Evolutionary conservation across 2,329 filamentous ascomycete species (phyloP), one percentile per base, ranked within the genome.

Genomic region (Talaromyces amestolkiae): DNA sequence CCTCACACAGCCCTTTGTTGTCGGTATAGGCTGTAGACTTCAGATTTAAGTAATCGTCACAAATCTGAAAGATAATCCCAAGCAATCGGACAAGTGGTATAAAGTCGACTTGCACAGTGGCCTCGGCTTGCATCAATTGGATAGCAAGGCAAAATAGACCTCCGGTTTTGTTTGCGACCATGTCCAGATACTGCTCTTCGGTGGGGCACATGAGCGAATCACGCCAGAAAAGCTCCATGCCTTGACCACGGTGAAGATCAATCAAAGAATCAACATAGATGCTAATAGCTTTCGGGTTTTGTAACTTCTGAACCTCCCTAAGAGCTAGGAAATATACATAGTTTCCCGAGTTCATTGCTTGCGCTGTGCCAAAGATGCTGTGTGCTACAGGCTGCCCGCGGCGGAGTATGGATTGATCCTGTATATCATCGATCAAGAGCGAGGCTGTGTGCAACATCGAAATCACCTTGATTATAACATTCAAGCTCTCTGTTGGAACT

Each of bases 271-370:
- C 35, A 39, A 65, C 37, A 67, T 77, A 78, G 11, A 80, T 75
- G 15, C 73, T 68, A 39, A 76, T 74, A 13, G 75, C 77, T 41
- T 71, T 65, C 7, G 71, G 70, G 49, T 73, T 75, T 1, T 69
- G 68, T 0, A 80, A 70, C 22, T 74, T 68, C 10, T 72, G 68
- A 2, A 77, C 68, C 43, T 78, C 74, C 35, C 74, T 69, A 59
- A 77, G 69, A 9, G 77, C 76, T 15, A 76, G 68, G 53, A 82
- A 77, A 61, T 79, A 80, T 13, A 77, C 70, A 64, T 77, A 80
- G 66, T 80, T 82, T 8, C 79, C 80, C n/a, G 74, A 77, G 71
- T 83, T 83, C 68, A 83, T 80, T 3, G 80, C 80, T 65, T 80
- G 80, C 2, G 78, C 71, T 1, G 72, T 70, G 7, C 81, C 81